phyloP scores from a whole-genome alignment of 2,329 filamentous ascomycete genomes.

The Cyclaneusma minus region DNA sequence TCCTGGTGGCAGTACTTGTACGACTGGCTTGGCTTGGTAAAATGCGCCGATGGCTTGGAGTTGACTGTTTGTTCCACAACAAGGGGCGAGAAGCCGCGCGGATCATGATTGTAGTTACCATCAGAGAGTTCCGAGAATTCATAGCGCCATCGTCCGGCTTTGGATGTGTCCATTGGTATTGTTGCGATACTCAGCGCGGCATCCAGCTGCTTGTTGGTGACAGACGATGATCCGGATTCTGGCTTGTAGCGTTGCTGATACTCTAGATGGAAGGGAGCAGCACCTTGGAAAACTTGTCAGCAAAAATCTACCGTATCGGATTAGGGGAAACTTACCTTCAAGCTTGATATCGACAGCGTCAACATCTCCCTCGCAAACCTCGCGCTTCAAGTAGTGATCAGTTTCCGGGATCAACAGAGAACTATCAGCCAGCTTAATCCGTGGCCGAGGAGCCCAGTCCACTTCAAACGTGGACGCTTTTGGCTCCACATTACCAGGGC shows the following conservation, averaged over 20 bases:
- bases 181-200: conserved; percentile 62
- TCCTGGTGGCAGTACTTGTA: conserved; percentile 93
- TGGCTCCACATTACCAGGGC: conserved; percentile 65
- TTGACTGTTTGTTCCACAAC: conserved; percentile 72
- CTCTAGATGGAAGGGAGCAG: conserved; percentile 66
- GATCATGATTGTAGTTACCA: conserved; percentile 66
- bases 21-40: conserved; percentile 74
- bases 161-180: conserved; percentile 72
- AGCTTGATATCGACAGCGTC: conserved; percentile 74
- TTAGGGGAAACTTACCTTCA: conserved; percentile 37
- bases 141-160: conserved; percentile 74
- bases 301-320: not conserved
- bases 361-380: conserved; percentile 89
- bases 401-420: conserved; percentile 39
- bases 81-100: conserved; percentile 47
- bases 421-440: conserved; percentile 50
- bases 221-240: conserved; percentile 45
- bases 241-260: conserved; percentile 68
- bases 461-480: conserved; percentile 63
- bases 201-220: conserved; percentile 58
- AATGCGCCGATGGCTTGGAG: conserved; percentile 65
- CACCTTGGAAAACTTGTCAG: conserved; percentile 31
- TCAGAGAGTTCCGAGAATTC: conserved; percentile 72
- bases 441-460: conserved; percentile 71
- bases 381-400: conserved; percentile 51